Evolutionary conservation across 2,329 filamentous ascomycete species (phyloP), one percentile per base, ranked within the genome.

Genomic region (Sporothrix mexicana): DNA sequence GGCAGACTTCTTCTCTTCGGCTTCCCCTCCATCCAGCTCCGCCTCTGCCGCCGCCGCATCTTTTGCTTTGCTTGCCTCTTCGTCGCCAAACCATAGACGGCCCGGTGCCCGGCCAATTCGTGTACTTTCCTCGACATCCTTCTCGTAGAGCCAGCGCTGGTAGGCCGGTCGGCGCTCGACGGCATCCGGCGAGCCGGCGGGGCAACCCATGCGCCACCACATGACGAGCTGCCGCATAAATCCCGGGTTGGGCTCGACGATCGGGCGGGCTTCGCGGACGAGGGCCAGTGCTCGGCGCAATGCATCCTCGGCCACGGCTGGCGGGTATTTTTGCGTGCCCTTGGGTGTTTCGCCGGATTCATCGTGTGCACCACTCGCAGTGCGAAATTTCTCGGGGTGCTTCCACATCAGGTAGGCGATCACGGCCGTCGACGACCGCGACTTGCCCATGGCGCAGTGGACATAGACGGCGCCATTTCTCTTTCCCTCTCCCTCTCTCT

Each of bases 401-500:
- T 87, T 88, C 81, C 88, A 90, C 75, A 98, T 91, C 69, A 98
- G 85, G 81, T 95, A 98, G 74, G 96, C 95, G 73, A 97, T 88
- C 71, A 93, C 88, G 76, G 93, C 89, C 45, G 94, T 91, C 76
- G 95, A 93, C 66, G 95, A 98, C 73, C 96, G 93, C 47, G 95
- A 98, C 83, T 97, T 97, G 70, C 96, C 96, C 90, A 97, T 97
- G 25, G 94, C 95, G 86, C 96, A 97, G 83, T 88, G 85, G 10
- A 90, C 87, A 72, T 86, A 87, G 41, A 90, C 87, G 15, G 82
- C 86, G 41, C 57, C 57, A n/a, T 20, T 43, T 1, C 62, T 23
- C 8, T 15, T 10, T 8, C 8, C n/a, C 23, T n/a, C 1, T 2
- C 71, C 72, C 0, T 73, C 36, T 2, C 36, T 86, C 15, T 82